Percentiles rank a stretch among this genome's conserved stretches.
These are phyloP conservation scores for Vanrija sp. DNA, from an alignment of 1,284 basidiomycete genomes.

Conservation along the genomic window DNA sequence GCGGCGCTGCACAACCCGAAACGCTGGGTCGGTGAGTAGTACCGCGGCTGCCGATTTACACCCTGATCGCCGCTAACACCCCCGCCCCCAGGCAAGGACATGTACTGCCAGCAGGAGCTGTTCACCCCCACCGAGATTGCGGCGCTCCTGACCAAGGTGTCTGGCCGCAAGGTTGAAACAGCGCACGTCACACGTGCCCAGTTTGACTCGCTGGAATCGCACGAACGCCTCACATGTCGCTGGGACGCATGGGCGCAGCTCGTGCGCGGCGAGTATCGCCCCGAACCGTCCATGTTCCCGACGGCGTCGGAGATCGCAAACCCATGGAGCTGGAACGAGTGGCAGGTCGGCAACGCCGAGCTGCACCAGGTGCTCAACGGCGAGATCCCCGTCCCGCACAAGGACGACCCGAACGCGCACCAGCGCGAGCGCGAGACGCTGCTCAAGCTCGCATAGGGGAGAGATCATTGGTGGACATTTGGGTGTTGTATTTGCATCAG, in stretches of 20 bases:
- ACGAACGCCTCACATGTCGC: constrained; percentile 13
- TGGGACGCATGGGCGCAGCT: constrained; percentile 21
- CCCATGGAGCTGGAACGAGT: constrained; percentile 23
- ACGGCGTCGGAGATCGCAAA: constrained; percentile 16
- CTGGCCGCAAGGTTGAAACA: constrained; percentile 27
- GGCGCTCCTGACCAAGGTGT: constrained; percentile 16
- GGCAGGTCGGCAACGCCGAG: constrained; percentile 15
- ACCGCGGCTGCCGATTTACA: too few relatives aligned
- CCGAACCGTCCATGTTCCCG: constrained; percentile 6
- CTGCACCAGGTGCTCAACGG: constrained; percentile 2
- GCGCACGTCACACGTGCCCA: constrained; percentile 22
- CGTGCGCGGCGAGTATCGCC: constrained; percentile 11
- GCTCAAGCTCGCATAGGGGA: too few relatives aligned
- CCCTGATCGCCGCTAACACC: neutral
- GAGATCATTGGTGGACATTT: too few relatives aligned
- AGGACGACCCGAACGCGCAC: too few relatives aligned
- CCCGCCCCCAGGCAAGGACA: constrained; percentile 23
- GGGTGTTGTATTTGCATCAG: too few relatives aligned
- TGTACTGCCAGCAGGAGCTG: constrained; percentile 26
- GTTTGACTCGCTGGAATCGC: constrained; percentile 24
- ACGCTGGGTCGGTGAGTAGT: constrained; percentile 29
- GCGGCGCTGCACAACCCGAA: constrained; percentile 29
- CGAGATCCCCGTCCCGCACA: too few relatives aligned
- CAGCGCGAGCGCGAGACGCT: too few relatives aligned
- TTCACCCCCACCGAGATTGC: constrained; percentile 28